Percentiles rank a stretch among this genome's conserved stretches.
Evolutionary conservation across 257 asterid species (phyloP).

Genomic region (Plantago major): DNA sequence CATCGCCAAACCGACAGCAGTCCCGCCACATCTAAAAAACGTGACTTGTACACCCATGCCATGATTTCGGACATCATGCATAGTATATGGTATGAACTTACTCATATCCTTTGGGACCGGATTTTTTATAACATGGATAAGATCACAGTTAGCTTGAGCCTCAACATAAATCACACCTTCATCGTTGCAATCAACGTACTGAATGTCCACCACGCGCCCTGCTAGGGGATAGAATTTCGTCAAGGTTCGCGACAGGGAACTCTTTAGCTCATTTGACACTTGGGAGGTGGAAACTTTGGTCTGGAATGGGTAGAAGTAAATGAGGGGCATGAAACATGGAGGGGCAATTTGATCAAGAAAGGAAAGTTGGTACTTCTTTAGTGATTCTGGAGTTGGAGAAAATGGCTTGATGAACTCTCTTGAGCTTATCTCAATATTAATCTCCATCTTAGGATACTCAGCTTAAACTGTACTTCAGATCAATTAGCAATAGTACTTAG

Average conservation of each 20-base stretch:
- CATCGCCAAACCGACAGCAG: conserved; percentile 28
- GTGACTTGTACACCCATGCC: conserved; percentile 31
- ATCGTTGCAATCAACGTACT: conserved; percentile 38
- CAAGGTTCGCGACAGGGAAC: conserved; percentile 36
- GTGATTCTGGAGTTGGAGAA: conserved; percentile 29
- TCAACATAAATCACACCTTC: conserved; percentile 35
- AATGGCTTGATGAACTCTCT: conserved; percentile 36
- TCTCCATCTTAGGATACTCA: conserved; percentile 16
- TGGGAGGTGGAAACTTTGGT: conserved; percentile 17
- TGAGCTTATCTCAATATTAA: conserved; percentile 30
- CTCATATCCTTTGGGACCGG: conserved; percentile 28
- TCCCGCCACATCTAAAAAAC: conserved; percentile 38
- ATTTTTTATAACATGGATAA: conserved; percentile 18
- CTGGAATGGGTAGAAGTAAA: conserved; percentile 34
- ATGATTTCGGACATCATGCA: conserved; percentile 22
- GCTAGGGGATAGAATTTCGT: conserved; percentile 45
- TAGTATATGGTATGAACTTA: conserved; percentile 33
- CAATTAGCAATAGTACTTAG: too few relatives aligned
- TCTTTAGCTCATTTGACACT: conserved; percentile 27
- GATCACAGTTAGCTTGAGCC: conserved; percentile 30
- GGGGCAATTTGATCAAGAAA: conserved; percentile 49
- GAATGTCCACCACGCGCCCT: conserved; percentile 33
- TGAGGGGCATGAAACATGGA: conserved; percentile 33
- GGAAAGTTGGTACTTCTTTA: conserved; percentile 30
- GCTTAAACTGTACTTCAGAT: too few relatives aligned